These are phyloP conservation scores for Colletotrichum sp. DNA, from an alignment of 2,329 filamentous ascomycete species.

Conservation along the genomic window DNA sequence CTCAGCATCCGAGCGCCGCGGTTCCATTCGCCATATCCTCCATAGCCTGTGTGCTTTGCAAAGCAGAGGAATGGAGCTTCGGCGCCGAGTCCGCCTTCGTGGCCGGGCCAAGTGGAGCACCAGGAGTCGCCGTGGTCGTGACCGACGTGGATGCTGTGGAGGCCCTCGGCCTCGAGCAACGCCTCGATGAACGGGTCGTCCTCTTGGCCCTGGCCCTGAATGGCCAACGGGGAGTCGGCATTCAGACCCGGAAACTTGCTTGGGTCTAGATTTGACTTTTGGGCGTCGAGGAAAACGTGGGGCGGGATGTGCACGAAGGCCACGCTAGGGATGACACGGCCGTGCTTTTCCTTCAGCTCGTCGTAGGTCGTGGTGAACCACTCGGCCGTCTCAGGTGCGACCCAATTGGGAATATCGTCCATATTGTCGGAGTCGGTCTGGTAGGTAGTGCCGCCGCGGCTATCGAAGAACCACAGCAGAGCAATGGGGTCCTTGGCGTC, in stretches of 20 bases:
- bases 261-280: constrained; percentile 27
- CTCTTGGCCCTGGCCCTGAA: constrained; percentile 36
- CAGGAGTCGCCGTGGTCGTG: constrained; percentile 61
- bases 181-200: constrained; percentile 58
- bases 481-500: constrained; percentile 26
- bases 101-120: constrained; percentile 38
- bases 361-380: constrained; percentile 47
- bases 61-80: constrained; percentile 53
- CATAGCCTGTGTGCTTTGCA: constrained; percentile 72
- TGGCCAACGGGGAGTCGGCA: constrained; percentile 27
- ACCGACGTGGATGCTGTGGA: constrained; percentile 57
- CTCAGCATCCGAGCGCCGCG: constrained; percentile 55
- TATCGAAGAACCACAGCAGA: constrained; percentile 65
- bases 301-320: constrained; percentile 24
- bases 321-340: constrained; percentile 22
- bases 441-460: constrained; percentile 46
- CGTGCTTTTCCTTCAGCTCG: constrained; percentile 16
- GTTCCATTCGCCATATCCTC: constrained; percentile 70
- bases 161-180: constrained; percentile 47
- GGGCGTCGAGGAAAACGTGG: constrained; percentile 20
- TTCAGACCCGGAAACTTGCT: constrained; percentile 38
- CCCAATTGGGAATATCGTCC: constrained; percentile 42
- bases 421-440: constrained; percentile 29
- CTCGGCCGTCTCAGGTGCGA: constrained; percentile 43
- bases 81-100: constrained; percentile 28